Base-by-base conservation (phyloP, 371 early-diverging fungal species). In the Gilbertella persicaria region DNA sequence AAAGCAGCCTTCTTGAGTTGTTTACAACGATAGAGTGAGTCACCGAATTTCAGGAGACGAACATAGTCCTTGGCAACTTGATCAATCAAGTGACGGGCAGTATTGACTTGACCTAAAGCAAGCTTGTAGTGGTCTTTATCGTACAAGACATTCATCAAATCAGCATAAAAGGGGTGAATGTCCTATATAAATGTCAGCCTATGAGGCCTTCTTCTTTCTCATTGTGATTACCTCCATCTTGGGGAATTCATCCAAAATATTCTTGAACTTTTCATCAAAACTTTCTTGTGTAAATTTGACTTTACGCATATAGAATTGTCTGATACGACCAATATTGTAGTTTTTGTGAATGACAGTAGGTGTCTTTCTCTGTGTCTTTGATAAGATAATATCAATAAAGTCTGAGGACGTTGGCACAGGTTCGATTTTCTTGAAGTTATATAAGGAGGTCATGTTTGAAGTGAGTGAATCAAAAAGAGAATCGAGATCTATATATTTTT, bases 61-160 rank as follows among this genome's bases (percentile, higher is more conserved):
- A 93, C 90, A 67, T 98, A 99, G 79, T 99, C 99, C 78, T 97
- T 99, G 45, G 91, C 98, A 43, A 99, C 94, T 57, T 92, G 87
- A 62, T 94, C 94, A 49, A 99, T 96, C 62, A 97, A 77, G 60
- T 96, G 96, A 61, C 88, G 93, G 29, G 99, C 97, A 30, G 96
- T 95, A 85, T 96, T 98, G 71, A 99, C 88, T 75, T 99, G 99
- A 50, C 98, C 99, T 53, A 99, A 84, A 23, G 99, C 99, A 46
- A 99, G 88, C 82, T 99, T 99, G 87, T 99, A 99, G 77, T 99
- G 99, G 73, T 99, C 99, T 75, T 94, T 93, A 86, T 99, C 99
- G 83, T 99, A 99, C 44, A 99, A 85, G 21, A 99, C 99, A 79
- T 99, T 99, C 94, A 99, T 98, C 64, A 99, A 79, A 77, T 99